Percentiles rank a stretch among this genome's conserved stretches.
phyloP scores from a whole-genome alignment of 116 monocot species.

The Cymodocea nodosa region DNA sequence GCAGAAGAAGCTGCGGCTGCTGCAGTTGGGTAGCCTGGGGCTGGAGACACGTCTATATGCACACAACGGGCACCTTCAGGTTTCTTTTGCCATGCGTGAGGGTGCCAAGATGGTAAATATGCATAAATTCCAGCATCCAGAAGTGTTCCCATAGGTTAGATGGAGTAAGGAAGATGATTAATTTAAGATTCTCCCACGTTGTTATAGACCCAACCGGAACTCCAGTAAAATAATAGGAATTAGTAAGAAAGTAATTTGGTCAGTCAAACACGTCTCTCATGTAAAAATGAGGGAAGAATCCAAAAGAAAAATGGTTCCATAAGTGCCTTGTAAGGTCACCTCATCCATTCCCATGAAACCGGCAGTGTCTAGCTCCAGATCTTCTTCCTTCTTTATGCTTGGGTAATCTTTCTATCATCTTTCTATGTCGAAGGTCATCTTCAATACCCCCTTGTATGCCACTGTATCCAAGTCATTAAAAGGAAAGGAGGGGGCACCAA shows the following conservation, averaged over 20 bases:
- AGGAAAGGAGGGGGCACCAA: neutral
- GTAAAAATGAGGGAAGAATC: constrained; percentile 1
- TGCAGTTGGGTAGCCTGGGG: neutral
- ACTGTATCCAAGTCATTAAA: constrained; percentile 2
- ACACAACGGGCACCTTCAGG: neutral
- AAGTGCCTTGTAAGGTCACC: constrained; percentile 5
- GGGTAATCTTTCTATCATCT: neutral
- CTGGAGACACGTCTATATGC: neutral
- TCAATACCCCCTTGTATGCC: neutral
- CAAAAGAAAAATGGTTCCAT: neutral
- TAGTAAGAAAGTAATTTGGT: constrained; percentile 5
- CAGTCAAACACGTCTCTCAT: constrained; percentile 19
- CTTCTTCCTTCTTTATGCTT: too few species aligned
- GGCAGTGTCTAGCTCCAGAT: neutral
- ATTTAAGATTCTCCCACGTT: constrained; percentile 3
- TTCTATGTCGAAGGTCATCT: neutral
- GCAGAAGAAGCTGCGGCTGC: too few species aligned
- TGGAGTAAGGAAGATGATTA: neutral
- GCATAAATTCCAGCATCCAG: constrained; percentile 2
- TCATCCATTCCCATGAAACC: constrained; percentile 1
- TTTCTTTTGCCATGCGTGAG: neutral
- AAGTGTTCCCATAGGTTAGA: neutral
- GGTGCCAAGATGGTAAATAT: neutral
- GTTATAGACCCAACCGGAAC: neutral
- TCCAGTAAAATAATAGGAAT: constrained; percentile 3